These are phyloP conservation scores for Saccharomyces hybrid DNA, from an alignment of 1,139 yeast genomes.

Conservation along the genomic window DNA sequence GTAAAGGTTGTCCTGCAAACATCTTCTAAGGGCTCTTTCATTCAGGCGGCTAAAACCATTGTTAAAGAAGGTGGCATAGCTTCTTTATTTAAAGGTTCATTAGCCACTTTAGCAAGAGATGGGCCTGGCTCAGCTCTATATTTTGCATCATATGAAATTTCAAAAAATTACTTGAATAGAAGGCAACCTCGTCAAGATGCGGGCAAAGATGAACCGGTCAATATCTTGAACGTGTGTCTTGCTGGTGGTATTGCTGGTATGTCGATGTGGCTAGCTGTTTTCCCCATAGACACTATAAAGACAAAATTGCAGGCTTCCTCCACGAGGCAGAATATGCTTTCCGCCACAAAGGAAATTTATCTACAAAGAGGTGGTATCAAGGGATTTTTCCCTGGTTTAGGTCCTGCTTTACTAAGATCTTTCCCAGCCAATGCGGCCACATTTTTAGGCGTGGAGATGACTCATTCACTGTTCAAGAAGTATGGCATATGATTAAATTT, in stretches of 20 bases:
- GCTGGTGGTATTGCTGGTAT: slow-evolving; percentile 97
- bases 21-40: slow-evolving; percentile 42
- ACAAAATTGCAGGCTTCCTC: slow-evolving; percentile 76
- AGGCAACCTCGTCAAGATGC: slow-evolving; percentile 12
- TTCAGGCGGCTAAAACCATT: slow-evolving; percentile 49
- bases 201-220: slow-evolving; percentile 43
- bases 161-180: slow-evolving; percentile 53
- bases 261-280: slow-evolving; percentile 92
- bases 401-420: slow-evolving; percentile 88
- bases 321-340: slow-evolving; percentile 46
- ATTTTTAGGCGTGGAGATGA: slow-evolving; percentile 88
- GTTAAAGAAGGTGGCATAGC: slow-evolving; percentile 74
- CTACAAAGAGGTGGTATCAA: slow-evolving; percentile 66
- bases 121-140: slow-evolving; percentile 97
- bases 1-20: slow-evolving; percentile 90
- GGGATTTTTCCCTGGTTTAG: slow-evolving; percentile 96
- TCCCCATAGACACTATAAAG: slow-evolving; percentile 94
- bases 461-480: slow-evolving; percentile 57
- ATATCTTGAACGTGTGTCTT: slow-evolving; percentile 66
- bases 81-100: slow-evolving; percentile 84
- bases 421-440: slow-evolving; percentile 99
- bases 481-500: slow-evolving; percentile 13
- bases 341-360: slow-evolving; percentile 57
- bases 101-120: slow-evolving; percentile 89
- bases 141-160: slow-evolving; percentile 86